Conservation (phyloP, 2,329 filamentous ascomycete genomes). For the Aspergillus oerlinghausenensis region DNA sequence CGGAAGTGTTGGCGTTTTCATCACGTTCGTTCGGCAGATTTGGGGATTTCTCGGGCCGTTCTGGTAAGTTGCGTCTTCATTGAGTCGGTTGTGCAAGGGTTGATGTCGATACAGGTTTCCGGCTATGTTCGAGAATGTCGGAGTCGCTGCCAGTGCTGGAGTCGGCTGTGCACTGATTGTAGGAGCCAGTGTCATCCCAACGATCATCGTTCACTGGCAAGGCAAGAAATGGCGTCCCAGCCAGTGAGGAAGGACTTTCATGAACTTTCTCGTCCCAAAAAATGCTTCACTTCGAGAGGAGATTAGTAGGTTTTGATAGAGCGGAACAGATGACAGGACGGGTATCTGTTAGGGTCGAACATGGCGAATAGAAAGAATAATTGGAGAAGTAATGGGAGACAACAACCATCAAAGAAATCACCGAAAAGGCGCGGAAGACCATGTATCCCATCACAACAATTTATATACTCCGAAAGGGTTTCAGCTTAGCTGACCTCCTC, state of each 20-base stretch:
- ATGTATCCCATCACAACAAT: not conserved
- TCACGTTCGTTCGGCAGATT: constrained; percentile 51
- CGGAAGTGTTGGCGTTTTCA: constrained; percentile 57
- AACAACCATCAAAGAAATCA: not conserved
- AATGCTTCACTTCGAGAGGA: not conserved
- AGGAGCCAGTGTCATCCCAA: constrained; percentile 29
- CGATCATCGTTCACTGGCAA: constrained; percentile 25
- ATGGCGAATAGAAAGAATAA: not conserved
- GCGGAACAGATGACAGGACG: not conserved
- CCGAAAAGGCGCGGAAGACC: not conserved
- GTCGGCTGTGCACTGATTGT: constrained; percentile 28
- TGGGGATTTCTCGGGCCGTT: constrained; percentile 38
- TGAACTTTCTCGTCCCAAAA: not conserved
- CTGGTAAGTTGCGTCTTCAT: constrained; percentile 24
- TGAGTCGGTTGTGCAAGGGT: not conserved
- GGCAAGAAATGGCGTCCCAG: constrained; percentile 21
- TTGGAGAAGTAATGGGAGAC: not conserved
- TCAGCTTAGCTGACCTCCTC: not conserved
- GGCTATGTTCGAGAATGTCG: constrained; percentile 32
- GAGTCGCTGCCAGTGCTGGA: constrained; percentile 28
- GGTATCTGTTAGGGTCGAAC: not conserved
- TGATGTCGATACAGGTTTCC: constrained; percentile 27
- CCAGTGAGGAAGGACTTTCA: not conserved
- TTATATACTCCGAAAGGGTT: constrained; percentile 1
- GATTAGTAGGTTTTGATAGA: not conserved